Conservation (phyloP, 805 yeast genomes). For the Cyberlindnera misumaiensis region DNA sequence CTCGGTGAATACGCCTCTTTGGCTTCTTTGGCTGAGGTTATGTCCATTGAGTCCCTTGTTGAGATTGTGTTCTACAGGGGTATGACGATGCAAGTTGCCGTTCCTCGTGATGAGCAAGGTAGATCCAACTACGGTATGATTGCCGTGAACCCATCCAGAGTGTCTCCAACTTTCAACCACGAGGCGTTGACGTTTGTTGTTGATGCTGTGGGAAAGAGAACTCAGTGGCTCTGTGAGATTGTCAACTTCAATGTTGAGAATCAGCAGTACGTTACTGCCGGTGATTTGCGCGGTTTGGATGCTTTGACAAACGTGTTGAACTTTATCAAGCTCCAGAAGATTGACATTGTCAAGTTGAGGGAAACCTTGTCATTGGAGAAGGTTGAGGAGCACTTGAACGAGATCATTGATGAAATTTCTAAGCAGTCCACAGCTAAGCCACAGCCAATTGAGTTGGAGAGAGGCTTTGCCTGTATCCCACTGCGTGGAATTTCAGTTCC, state of each 20-base stretch:
- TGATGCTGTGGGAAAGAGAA: slow-evolving; percentile 74
- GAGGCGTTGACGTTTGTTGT: slow-evolving; percentile 93
- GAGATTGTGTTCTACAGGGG: slow-evolving; percentile 99
- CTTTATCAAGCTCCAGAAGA: slow-evolving; percentile 88
- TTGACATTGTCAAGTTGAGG: slow-evolving; percentile 84
- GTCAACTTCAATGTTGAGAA: slow-evolving; percentile 98
- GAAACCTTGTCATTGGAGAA: slow-evolving; percentile 78
- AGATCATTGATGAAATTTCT: slow-evolving; percentile 81
- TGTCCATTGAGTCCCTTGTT: slow-evolving; percentile 96
- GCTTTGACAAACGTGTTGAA: slow-evolving; percentile 89
- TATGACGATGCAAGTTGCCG: slow-evolving; percentile 99
- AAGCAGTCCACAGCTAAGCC: slow-evolving; percentile 79
- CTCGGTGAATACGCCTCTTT: slow-evolving; percentile 98
- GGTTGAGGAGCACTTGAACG: slow-evolving; percentile 81
- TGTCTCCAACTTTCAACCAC: slow-evolving; percentile 81
- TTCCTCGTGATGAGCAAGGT: slow-evolving; percentile 91
- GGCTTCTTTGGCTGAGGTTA: slow-evolving; percentile 94
- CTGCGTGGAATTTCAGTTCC: slow-evolving; percentile 99
- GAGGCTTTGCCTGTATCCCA: slow-evolving; percentile 98
- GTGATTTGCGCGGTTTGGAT: slow-evolving; percentile 94
- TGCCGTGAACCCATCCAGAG: slow-evolving; percentile 96
- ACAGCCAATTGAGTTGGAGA: slow-evolving; percentile 93
- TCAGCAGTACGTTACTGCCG: slow-evolving; percentile 98
- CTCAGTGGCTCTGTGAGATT: slow-evolving; percentile 93
- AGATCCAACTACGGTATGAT: slow-evolving; percentile 99